phyloP scores from a whole-genome alignment of 208 protist species.

The Crithidia sp. region DNA sequence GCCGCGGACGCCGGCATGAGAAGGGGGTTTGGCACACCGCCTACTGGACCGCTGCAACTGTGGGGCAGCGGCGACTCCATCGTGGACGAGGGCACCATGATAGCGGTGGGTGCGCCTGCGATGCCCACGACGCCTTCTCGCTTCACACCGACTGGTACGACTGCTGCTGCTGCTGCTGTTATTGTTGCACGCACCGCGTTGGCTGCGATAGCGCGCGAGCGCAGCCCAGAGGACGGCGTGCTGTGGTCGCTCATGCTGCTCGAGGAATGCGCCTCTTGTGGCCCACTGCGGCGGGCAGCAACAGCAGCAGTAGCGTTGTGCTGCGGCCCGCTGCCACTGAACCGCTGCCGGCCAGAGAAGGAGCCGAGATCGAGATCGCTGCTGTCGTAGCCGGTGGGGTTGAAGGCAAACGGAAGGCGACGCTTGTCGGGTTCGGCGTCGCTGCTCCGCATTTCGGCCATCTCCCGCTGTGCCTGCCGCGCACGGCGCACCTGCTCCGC shows the following conservation, averaged over 20 bases:
- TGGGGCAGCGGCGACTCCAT: not conserved
- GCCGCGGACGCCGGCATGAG: not conserved
- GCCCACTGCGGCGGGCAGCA: not conserved
- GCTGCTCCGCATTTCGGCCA: constrained; percentile 16
- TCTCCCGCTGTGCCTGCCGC: constrained; percentile 23
- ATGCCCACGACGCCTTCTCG: not conserved
- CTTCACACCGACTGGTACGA: not conserved
- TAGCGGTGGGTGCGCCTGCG: not conserved
- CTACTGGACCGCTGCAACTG: not conserved
- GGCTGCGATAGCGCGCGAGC: not conserved
- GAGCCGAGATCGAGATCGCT: constrained; percentile 3
- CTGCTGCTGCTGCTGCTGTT: too few species aligned
- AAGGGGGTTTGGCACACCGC: not conserved
- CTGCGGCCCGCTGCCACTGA: not conserved
- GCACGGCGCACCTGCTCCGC: constrained; percentile 35
- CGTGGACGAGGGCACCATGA: not conserved
- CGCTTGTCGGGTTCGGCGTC: constrained; percentile 2
- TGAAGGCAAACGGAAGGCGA: constrained; percentile 10
- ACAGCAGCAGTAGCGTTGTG: not conserved
- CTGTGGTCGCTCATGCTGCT: constrained; percentile 13
- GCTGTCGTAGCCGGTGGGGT: constrained; percentile 16
- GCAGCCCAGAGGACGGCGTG: not conserved
- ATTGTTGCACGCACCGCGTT: not conserved
- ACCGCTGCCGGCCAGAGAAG: constrained; percentile 1
- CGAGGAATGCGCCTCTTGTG: not conserved